Evolutionary conservation across 345 rosid genomes (phyloP).

Genomic region (Alliaria petiolata): DNA sequence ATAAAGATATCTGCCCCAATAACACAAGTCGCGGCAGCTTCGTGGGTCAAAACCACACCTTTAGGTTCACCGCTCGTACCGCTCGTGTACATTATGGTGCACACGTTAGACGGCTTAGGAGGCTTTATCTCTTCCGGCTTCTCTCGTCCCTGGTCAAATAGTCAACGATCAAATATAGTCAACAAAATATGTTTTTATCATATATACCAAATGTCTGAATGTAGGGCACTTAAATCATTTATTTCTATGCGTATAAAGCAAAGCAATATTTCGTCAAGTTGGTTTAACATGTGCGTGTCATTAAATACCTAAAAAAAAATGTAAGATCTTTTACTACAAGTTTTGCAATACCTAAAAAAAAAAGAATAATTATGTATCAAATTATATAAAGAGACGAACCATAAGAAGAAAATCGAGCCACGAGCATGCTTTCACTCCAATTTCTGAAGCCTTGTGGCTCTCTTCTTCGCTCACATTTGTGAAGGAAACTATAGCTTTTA

Average conservation of each 20-base stretch:
- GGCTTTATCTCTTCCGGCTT: constrained; percentile 45
- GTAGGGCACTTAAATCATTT: constrained; percentile 8
- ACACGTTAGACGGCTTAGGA: constrained; percentile 60
- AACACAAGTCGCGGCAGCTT: constrained; percentile 51
- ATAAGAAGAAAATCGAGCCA: constrained; percentile 70
- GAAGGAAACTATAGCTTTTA: constrained; percentile 84
- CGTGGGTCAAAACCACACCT: constrained; percentile 86
- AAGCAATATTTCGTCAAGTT: not conserved
- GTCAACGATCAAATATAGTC: not conserved
- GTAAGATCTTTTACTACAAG: not conserved
- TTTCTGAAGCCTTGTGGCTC: constrained; percentile 41
- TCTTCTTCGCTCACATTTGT: constrained; percentile 52
- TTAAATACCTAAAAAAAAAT: not conserved
- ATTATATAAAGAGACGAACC: constrained; percentile 42
- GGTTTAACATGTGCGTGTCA: constrained; percentile 5
- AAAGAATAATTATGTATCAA: too few species aligned
- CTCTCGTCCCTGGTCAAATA: constrained; percentile 53
- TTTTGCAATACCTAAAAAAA: not conserved
- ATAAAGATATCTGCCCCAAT: constrained; percentile 65
- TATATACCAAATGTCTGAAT: not conserved
- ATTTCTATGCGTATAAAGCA: not conserved
- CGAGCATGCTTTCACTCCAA: constrained; percentile 50
- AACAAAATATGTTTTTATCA: too few species aligned
- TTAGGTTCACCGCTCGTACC: constrained; percentile 97
- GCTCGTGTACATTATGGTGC: constrained; percentile 95